A percentile compares a stretch with the other conserved stretches of the same genome.
Evolutionary conservation across 176 grass and related monocot genomes (phyloP).

Genomic region (Juncus effusus): DNA sequence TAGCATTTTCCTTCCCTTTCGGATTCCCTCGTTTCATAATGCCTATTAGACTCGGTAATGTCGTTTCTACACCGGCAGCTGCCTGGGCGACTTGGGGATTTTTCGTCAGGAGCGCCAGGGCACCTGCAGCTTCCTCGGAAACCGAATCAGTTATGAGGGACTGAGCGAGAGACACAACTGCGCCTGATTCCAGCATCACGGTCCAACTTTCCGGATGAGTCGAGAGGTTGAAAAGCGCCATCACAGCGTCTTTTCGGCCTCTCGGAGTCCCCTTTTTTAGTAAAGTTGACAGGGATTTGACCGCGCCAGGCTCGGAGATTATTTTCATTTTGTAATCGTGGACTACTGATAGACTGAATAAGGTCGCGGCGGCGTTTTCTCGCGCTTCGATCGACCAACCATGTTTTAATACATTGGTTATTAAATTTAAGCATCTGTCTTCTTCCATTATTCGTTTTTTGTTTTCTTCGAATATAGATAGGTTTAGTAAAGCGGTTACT

Average conservation of each 20-base stretch:
- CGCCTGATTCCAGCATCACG: constrained; percentile 63
- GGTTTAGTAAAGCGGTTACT: constrained; percentile 79
- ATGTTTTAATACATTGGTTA: constrained; percentile 67
- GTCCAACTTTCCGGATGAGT: constrained; percentile 76
- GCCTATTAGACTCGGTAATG: constrained; percentile 56
- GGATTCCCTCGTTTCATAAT: constrained; percentile 81
- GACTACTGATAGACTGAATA: constrained; percentile 89
- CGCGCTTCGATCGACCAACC: constrained; percentile 75
- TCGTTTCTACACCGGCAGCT: constrained; percentile 51
- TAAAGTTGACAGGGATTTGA: constrained; percentile 63
- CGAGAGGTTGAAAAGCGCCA: constrained; percentile 96
- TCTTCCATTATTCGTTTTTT: constrained; percentile 80
- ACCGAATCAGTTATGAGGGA: constrained; percentile 62
- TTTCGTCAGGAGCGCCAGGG: constrained; percentile 75
- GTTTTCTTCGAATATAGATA: constrained; percentile 85
- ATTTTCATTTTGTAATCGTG: constrained; percentile 95
- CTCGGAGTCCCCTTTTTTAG: constrained; percentile 70
- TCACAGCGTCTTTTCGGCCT: constrained; percentile 94
- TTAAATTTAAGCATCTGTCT: constrained; percentile 57
- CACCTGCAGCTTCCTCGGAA: constrained; percentile 90
- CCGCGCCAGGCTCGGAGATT: constrained; percentile 59
- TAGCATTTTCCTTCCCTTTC: constrained; percentile 95
- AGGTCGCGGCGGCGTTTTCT: constrained; percentile 91
- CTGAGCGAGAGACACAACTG: constrained; percentile 54
- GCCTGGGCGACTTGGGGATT: constrained; percentile 55